Evolutionary conservation across 139 green algal species (phyloP).

Genomic region (Dunaliella sp.): DNA sequence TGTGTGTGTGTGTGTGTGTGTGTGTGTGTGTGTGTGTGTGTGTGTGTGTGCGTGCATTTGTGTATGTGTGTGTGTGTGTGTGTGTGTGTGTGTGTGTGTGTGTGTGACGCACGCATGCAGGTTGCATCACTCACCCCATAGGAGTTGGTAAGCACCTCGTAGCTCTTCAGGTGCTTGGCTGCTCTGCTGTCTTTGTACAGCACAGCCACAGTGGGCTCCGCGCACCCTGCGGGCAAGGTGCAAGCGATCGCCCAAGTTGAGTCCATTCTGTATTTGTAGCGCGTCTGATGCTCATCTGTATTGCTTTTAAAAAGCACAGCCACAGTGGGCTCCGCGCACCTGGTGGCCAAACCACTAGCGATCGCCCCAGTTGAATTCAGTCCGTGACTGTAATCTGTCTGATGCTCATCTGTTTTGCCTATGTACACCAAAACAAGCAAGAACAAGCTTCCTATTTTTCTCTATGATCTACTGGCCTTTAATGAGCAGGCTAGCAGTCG

Average conservation of each 20-base stretch:
- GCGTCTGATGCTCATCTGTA: slow-evolving; percentile 79
- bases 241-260: too few relatives aligned
- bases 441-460: too few relatives aligned
- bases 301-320: slow-evolving; percentile 90
- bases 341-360: too few relatives aligned
- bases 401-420: slow-evolving; percentile 76
- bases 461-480: too few relatives aligned
- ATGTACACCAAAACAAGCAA: slow-evolving; percentile 92
- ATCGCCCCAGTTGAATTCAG: too few relatives aligned
- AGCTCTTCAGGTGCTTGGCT: slow-evolving; percentile 85
- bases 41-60: background rate
- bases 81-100: background rate
- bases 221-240: slow-evolving; percentile 11
- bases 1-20: slow-evolving; percentile 4
- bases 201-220: slow-evolving; percentile 73
- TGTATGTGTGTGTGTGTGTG: background rate
- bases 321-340: slow-evolving; percentile 57
- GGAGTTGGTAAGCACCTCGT: slow-evolving; percentile 63
- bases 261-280: too few relatives aligned
- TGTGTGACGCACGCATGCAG: background rate
- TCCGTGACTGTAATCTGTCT: slow-evolving; percentile 90
- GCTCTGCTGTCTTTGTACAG: slow-evolving; percentile 93
- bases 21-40: slow-evolving; percentile 4
- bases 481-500: too few relatives aligned
- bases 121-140: slow-evolving; percentile 63